phyloP scores from a whole-genome alignment of 495 filamentous ascomycete species.

The Penicillium tannophilum region DNA sequence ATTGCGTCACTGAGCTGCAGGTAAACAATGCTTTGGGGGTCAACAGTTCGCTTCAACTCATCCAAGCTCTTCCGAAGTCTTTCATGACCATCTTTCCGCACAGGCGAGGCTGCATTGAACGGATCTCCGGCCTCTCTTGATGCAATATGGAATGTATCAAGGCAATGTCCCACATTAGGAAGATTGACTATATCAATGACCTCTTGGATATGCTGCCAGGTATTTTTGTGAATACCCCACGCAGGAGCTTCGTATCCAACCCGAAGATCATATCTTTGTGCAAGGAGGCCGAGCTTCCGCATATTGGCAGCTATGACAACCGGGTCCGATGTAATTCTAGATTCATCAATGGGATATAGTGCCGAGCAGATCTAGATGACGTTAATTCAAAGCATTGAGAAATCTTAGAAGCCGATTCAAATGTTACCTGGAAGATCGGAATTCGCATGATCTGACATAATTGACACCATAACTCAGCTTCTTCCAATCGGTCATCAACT shows the following conservation, averaged over 20 bases:
- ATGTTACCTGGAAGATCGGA: conserved; percentile 17
- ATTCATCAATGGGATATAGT: conserved; percentile 16
- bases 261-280: conserved; percentile 36
- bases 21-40: conserved; percentile 37
- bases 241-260: conserved; percentile 70
- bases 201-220: conserved; percentile 70
- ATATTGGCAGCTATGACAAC: conserved; percentile 17
- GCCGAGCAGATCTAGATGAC: conserved; percentile 13
- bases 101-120: conserved; percentile 48
- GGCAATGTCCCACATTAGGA: conserved; percentile 70
- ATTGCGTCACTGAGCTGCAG: conserved; percentile 34
- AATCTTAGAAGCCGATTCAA: background rate
- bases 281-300: conserved; percentile 12
- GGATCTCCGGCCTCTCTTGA: conserved; percentile 45
- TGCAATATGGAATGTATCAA: conserved; percentile 77
- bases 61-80: conserved; percentile 49
- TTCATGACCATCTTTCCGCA: conserved; percentile 53
- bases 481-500: conserved; percentile 9
- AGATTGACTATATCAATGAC: conserved; percentile 63
- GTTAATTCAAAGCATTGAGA: background rate
- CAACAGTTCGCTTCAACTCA: conserved; percentile 63
- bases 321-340: conserved; percentile 12
- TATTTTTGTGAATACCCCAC: conserved; percentile 69
- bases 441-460: conserved; percentile 20
- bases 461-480: conserved; percentile 21